Evolutionary conservation across 257 asterid species (phyloP).

Genomic region (Jasminum sambac): DNA sequence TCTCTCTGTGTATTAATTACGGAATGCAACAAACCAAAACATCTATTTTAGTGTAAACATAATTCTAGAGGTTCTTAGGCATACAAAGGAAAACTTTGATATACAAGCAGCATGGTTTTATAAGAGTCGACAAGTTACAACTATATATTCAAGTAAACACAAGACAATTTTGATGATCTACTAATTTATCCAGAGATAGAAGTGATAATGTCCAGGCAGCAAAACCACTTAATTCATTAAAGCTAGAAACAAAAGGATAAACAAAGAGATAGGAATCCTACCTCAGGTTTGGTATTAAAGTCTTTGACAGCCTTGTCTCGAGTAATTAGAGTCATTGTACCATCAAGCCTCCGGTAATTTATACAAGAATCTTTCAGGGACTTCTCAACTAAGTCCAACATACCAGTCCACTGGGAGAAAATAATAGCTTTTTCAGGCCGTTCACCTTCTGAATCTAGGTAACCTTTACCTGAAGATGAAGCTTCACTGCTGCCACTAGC

Average conservation of each 20-base stretch:
- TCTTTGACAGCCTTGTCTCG: slow-evolving; percentile 97
- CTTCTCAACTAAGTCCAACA: slow-evolving; percentile 83
- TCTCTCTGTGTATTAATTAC: neutral
- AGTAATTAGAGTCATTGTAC: slow-evolving; percentile 89
- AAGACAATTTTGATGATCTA: slow-evolving; percentile 5
- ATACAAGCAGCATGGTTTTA: neutral
- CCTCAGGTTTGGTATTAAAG: slow-evolving; percentile 85
- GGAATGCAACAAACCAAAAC: neutral
- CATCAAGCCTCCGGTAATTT: slow-evolving; percentile 87
- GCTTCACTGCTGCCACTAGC: slow-evolving; percentile 35
- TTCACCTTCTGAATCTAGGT: slow-evolving; percentile 33
- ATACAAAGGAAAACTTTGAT: neutral
- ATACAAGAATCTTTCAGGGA: slow-evolving; percentile 56
- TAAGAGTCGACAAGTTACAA: slow-evolving; percentile 7
- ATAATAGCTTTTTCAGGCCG: slow-evolving; percentile 81
- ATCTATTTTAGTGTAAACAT: neutral
- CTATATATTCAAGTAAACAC: slow-evolving; percentile 2
- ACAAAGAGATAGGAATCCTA: slow-evolving; percentile 31
- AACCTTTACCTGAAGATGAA: slow-evolving; percentile 37
- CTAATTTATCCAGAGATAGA: slow-evolving; percentile 3
- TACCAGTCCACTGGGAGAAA: slow-evolving; percentile 98
- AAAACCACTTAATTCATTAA: neutral
- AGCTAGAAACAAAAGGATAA: slow-evolving; percentile 18
- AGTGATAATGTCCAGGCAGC: slow-evolving; percentile 1
- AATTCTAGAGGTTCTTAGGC: neutral